Base-by-base conservation (phyloP, 805 yeast species). In the Jamesozyma piceae region DNA sequence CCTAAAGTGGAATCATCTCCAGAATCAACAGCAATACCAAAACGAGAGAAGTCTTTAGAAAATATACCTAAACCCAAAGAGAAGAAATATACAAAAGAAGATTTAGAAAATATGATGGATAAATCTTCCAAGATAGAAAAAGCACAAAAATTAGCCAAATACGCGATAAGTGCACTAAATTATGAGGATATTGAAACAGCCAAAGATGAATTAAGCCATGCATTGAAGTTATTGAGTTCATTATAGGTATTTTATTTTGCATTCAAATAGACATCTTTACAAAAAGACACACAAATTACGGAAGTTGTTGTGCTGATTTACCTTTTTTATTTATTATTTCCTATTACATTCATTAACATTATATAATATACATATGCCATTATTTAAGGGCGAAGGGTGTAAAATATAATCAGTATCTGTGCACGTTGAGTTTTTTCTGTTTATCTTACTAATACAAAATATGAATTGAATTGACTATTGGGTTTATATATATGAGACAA, bases 151-250 rank as follows among this genome's bases (percentile, higher is more conserved):
- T 73, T 71, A 46, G 83, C 89, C 27, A 81, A 77, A 55, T 83
- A 78, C 57, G 90, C 88, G 2, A 77, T 82, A 5, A 79, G 87
- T 43, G 92, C 94, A 0, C 67, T 83, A 55, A 82, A 82, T 55
- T 83, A 82, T 57, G 90, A 83, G 47, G 94, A 83, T 52, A 63
- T 75, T 29, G 70, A 58, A 2, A 83, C 90, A 0, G 90, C 90
- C 2, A 75, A 77, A 35, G 66, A 64, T 30, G 86, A 83, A 55
- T 61, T 83, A 37, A 58, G 63, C 15, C 57, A 66, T 21, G 87
- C 87, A 0, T 58, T 82, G 34, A 70, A 67, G 17, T 51, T 78
- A 29, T 45, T 68, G 15, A 47, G 52, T 18, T 24, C 40, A 4
- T n/a, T n/a, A n/a, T n/a, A n/a, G n/a, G n/a, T n/a, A n/a, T n/a